Conservation (phyloP, 1,139 yeast species). For the Maudiozyma humilis region DNA sequence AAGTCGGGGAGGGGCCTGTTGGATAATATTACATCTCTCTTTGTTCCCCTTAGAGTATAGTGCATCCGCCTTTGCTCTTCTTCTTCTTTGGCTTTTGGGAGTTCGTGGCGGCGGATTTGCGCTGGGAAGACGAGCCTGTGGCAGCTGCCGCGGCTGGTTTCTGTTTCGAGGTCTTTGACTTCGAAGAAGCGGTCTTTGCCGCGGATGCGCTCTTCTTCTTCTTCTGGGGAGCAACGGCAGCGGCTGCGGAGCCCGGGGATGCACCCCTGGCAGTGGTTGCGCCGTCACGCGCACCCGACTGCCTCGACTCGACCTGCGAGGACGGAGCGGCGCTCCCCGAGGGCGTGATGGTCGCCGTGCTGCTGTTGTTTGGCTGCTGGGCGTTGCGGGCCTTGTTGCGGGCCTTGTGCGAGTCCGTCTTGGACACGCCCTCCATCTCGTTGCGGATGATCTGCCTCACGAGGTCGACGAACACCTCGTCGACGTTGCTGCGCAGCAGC, state of each 20-base stretch:
- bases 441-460: constrained; percentile 82
- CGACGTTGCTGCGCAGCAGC: constrained; percentile 80
- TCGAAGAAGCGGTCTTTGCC: neutral
- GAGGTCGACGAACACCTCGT: constrained; percentile 80
- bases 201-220: neutral
- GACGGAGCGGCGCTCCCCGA: neutral
- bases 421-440: constrained; percentile 36
- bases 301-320: neutral
- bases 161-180: neutral
- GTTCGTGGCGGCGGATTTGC: neutral
- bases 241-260: too few species aligned
- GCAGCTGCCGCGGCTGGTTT: neutral
- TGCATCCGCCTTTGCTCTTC: constrained; percentile 3
- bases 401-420: constrained; percentile 7
- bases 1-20: too few species aligned
- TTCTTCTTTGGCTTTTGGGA: constrained; percentile 3
- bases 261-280: too few species aligned
- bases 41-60: constrained; percentile 2
- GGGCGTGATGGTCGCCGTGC: neutral
- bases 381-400: neutral
- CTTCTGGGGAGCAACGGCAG: neutral
- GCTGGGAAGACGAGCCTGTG: neutral
- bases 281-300: neutral
- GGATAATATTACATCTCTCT: too few species aligned
- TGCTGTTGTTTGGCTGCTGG: too few species aligned